Percentiles rank a stretch among this genome's conserved stretches.
Conservation (phyloP, 805 yeast species). For the Myxozyma vanderwaltii region DNA sequence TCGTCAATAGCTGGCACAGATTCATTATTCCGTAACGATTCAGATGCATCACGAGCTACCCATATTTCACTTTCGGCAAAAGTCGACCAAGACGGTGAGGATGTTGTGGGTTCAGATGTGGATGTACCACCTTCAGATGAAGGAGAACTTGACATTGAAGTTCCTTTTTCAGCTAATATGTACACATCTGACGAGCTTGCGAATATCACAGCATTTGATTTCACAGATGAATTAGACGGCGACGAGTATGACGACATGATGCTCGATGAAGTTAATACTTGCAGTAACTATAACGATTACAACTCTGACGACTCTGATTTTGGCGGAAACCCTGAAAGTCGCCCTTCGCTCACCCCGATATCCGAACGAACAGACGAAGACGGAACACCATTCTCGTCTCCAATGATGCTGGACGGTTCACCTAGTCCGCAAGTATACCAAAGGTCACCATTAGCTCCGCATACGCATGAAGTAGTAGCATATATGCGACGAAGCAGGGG, state of each 20-base stretch:
- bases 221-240: conserved; percentile 16
- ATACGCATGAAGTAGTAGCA: conserved; percentile 29
- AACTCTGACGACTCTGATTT: conserved; percentile 3
- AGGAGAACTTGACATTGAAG: conserved; percentile 1
- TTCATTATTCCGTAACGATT: conserved; percentile 18
- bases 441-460: conserved; percentile 3
- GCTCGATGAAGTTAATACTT: conserved; percentile 25
- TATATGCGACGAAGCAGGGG: conserved; percentile 28
- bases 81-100: conserved; percentile 2
- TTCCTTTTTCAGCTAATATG: conserved; percentile 3
- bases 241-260: conserved; percentile 17
- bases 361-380: conserved; percentile 23
- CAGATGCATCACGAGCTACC: conserved; percentile 16
- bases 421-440: not conserved
- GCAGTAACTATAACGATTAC: conserved; percentile 1
- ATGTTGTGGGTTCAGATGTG: conserved; percentile 18
- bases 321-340: conserved; percentile 1
- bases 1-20: conserved; percentile 16
- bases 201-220: conserved; percentile 23
- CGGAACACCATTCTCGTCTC: conserved; percentile 3
- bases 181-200: conserved; percentile 25
- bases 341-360: conserved; percentile 24
- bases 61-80: conserved; percentile 2
- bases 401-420: not conserved
- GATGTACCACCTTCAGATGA: conserved; percentile 7